Evolutionary conservation across 2,329 filamentous ascomycete genomes (phyloP).

Genomic region (Dactylonectria macrodidyma): DNA sequence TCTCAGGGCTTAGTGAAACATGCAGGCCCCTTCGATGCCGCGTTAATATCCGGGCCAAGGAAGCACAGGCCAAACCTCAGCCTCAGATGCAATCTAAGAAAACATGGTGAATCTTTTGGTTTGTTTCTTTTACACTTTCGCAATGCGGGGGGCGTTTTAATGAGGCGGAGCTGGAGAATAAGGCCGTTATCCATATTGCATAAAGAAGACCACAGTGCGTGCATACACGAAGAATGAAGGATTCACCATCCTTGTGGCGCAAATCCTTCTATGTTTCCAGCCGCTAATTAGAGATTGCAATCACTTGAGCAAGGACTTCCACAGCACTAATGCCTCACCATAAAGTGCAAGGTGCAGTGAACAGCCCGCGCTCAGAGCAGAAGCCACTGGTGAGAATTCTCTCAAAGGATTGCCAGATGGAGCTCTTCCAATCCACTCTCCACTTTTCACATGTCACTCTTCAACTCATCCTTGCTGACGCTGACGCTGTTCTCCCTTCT

Average conservation of each 20-base stretch:
- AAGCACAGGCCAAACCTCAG: background rate
- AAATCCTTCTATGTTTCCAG: background rate
- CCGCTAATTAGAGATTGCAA: background rate
- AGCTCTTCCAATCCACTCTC: background rate
- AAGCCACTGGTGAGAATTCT: background rate
- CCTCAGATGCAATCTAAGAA: background rate
- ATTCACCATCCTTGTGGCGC: background rate
- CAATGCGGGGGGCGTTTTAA: background rate
- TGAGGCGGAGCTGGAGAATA: background rate
- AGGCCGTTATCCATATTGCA: background rate
- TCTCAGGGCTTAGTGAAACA: constrained; percentile 1
- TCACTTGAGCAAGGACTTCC: background rate
- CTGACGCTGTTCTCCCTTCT: background rate
- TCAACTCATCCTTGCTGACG: background rate
- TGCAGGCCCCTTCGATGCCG: background rate
- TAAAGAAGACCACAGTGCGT: background rate
- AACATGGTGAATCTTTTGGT: no score
- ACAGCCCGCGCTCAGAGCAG: background rate
- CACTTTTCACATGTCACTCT: background rate
- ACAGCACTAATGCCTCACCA: background rate
- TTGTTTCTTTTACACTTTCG: background rate
- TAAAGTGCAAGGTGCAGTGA: background rate
- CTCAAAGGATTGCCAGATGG: background rate
- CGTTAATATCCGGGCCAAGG: background rate
- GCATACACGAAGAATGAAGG: background rate